phyloP scores from a whole-genome alignment of 1,284 basidiomycete species.

The Xerocomus nothofagi region DNA sequence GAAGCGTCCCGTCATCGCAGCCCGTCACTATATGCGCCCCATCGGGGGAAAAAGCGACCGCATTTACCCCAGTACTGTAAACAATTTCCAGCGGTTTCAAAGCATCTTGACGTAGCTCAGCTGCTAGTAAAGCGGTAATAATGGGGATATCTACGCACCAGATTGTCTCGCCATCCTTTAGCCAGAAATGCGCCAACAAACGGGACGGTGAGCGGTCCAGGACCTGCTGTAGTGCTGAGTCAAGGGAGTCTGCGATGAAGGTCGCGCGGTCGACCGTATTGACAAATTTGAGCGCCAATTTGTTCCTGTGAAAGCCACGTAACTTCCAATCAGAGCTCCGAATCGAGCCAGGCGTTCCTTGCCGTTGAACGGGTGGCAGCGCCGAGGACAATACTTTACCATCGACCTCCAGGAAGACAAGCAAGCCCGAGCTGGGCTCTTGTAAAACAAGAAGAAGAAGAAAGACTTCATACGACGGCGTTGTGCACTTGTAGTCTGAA shows the following conservation, averaged over 20 bases:
- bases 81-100: conserved; percentile 11
- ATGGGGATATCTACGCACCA: conserved; percentile 2
- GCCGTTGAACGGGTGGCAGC: no score
- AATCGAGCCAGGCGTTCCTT: no score
- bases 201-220: background rate
- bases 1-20: conserved; percentile 15
- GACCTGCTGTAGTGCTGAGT: background rate
- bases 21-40: conserved; percentile 16
- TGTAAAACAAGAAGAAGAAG: no score
- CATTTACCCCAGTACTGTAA: conserved; percentile 7
- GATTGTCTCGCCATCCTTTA: conserved; percentile 3
- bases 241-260: background rate
- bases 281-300: background rate
- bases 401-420: no score
- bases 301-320: background rate
- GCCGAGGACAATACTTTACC: no score
- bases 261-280: background rate
- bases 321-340: no score
- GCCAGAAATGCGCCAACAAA: background rate
- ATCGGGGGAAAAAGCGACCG: conserved; percentile 21
- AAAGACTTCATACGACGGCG: no score
- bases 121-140: background rate
- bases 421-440: no score
- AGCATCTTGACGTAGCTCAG: conserved; percentile 6
- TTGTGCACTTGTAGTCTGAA: no score